Base-by-base conservation (phyloP, 192 early-diverging fungal species). In the Coemansia sp. region DNA sequence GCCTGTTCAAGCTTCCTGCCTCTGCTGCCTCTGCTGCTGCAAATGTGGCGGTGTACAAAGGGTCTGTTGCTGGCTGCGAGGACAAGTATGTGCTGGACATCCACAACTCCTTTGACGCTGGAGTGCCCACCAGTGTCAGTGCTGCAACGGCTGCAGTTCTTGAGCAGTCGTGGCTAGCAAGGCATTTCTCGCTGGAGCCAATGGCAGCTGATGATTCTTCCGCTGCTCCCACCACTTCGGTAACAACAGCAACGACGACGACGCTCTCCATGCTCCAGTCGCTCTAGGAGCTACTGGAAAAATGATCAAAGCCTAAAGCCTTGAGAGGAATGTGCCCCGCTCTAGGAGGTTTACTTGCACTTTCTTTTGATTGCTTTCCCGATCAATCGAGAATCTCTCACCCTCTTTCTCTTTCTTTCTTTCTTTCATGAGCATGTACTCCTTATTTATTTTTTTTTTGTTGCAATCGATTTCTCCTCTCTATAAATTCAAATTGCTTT, bases 61-160 rank as follows among this genome's bases (percentile, higher is more conserved):
- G 79, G 38, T 75, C 79, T 5, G 69, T 82, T 33, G 74, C 66
- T 2, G 79, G 79, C 36, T 74, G 76, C 59, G 52, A 63, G 1
- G 70, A 66, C 15, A 58, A 66, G 15, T 56, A 49, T 29, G 65
- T 66, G 10, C 63, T 82, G 19, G 79, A 82, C 64, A 73, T 59
- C 41, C 52, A 63, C 19, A 73, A 61, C 69, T 59, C 67, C 45
- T 82, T 82, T 54, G 74, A 73, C 42, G 74, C 79, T 10, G 46
- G 75, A 15, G 35, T 63, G 0, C 74, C 79, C 9, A 69, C 73
- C 23, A 53, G 67, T 3, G 79, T 82, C 49, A 66, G 69, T 48
- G 79, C 66, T 35, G 75, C 76, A 59, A 82, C 79, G 32, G 79
- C 79, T 3, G 52, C 69, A 11, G 75, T 82, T 62, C 61, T 82